Evolutionary conservation across 176 grass and related monocot genomes (phyloP).

Genomic region (Musa itinerans): DNA sequence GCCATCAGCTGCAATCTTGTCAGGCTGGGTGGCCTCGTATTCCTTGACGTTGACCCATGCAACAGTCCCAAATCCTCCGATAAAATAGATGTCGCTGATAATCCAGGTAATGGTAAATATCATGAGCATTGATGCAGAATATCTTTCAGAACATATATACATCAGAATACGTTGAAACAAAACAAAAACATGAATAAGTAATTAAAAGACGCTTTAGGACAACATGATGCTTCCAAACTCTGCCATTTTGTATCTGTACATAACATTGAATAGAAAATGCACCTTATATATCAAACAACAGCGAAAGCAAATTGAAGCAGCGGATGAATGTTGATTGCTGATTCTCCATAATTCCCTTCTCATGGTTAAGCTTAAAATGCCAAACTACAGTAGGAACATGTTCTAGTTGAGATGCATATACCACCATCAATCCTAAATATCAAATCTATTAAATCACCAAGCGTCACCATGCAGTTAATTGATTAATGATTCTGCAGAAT

Average conservation of each 20-base stretch:
- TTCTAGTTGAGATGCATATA: too few species aligned
- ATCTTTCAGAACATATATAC: background rate
- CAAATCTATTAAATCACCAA: too few species aligned
- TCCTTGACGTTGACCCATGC: conserved; percentile 92
- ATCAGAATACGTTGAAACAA: background rate
- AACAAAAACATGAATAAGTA: background rate
- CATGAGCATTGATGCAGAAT: background rate
- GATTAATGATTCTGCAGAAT: too few species aligned
- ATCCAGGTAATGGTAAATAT: background rate
- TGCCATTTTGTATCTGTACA: too few species aligned
- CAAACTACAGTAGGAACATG: background rate
- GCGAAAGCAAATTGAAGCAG: background rate
- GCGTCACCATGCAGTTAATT: too few species aligned
- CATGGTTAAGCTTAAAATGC: background rate
- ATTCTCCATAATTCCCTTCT: background rate
- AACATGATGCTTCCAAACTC: too few species aligned
- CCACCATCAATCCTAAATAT: too few species aligned
- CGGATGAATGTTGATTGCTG: background rate
- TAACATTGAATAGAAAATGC: background rate
- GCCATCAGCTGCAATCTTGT: conserved; percentile 86
- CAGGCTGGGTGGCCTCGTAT: conserved; percentile 75
- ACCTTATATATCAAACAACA: background rate
- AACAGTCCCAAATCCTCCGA: conserved; percentile 97
- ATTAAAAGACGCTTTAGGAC: background rate
- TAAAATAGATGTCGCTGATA: conserved; percentile 85